Evolutionary conservation across 176 grass and related monocot species (phyloP), one percentile per base, ranked within the genome.

Genomic region (Ananas comosus): DNA sequence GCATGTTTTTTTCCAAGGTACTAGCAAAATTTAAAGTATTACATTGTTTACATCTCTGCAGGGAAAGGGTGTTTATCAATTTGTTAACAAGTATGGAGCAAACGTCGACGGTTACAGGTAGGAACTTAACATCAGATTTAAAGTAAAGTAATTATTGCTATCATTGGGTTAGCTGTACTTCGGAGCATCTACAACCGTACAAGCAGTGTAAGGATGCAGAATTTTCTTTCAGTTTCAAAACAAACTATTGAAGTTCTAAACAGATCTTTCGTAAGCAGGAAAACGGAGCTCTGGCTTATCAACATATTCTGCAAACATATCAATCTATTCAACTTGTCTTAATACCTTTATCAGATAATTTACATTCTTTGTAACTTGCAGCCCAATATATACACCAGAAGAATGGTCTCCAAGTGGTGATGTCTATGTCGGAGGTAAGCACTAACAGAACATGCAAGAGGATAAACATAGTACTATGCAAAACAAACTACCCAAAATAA

Each of bases 61-160:
- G 88, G 88, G 88, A 16, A 92, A 92, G 86, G 90, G 86, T 1
- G 83, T 94, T 17, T 94, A 49, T 83, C 9, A 13, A 54, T 54
- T 54, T 54, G 16, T 54, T 14, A 14, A 54, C 16, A 13, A 54
- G 3, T 54, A 96, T 0, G 86, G 93, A 59, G 88, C 86, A 65
- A 96, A 96, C 48, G 89, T 96, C 52, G 86, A 96, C 66, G 86
- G 86, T 27, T 76, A 85, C 82, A 85, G 77, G 82, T 85, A 67
- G 56, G 56, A 59, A 59, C 19, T 59, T 33, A 7, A 72, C 29
- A 25, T 79, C 63, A 22, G 24, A 73, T 61, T 52, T 8, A 42
- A 52, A 12, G 65, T 49, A 9, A 2, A 13, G 28, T 53, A 29
- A 24, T 12, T 53, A 56, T 63, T 61, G 11, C 7, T 16, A 50